phyloP scores from a whole-genome alignment of 106 monocot species.

The Allium cepa region DNA sequence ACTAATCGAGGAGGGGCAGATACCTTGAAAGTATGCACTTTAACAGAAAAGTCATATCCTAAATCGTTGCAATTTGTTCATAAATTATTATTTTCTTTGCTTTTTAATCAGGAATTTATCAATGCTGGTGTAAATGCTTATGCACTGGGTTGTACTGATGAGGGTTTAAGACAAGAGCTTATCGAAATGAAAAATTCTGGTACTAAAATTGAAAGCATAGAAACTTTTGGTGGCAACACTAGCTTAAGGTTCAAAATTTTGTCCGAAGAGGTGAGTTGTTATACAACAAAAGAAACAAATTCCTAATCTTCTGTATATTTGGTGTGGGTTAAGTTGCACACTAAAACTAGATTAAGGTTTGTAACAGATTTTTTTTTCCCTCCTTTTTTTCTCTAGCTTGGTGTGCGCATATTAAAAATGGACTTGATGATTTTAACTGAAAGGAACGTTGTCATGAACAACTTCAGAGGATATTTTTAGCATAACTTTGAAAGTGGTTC shows the following conservation, averaged over 20 bases:
- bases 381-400: no score
- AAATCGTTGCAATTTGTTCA: not conserved
- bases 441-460: no score
- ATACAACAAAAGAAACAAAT: not conserved
- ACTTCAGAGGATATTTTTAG: no score
- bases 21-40: slow-evolving; percentile 59
- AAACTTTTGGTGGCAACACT: slow-evolving; percentile 47
- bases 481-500: no score
- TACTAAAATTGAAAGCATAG: slow-evolving; percentile 46
- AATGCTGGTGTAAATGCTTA: slow-evolving; percentile 88
- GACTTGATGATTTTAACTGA: no score
- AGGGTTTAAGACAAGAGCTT: slow-evolving; percentile 82
- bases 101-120: slow-evolving; percentile 61
- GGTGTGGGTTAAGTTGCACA: not conserved
- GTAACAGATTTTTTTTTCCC: not conserved
- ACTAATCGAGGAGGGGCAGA: slow-evolving; percentile 73
- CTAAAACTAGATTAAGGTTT: not conserved
- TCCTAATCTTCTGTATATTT: no score
- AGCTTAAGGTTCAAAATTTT: slow-evolving; percentile 63
- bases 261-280: slow-evolving; percentile 51
- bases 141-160: slow-evolving; percentile 91
- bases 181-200: slow-evolving; percentile 55
- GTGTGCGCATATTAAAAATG: no score
- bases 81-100: not conserved
- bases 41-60: not conserved